Evolutionary conservation across 2,329 filamentous ascomycete species (phyloP).

Genomic region (Venturia asperata): DNA sequence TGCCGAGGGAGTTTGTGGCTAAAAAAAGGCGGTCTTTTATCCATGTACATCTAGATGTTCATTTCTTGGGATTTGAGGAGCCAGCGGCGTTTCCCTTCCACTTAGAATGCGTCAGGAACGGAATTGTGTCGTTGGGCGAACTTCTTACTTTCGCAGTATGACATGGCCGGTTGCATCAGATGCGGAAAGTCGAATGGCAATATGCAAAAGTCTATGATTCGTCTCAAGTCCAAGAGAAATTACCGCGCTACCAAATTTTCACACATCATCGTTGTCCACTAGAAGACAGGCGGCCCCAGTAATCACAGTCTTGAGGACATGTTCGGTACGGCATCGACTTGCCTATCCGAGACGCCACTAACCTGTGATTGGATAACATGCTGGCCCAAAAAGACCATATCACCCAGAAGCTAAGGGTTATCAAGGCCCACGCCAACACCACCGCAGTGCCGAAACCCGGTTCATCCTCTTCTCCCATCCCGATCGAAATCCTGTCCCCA

Average conservation of each 20-base stretch:
- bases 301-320: not conserved
- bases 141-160: too few relatives aligned
- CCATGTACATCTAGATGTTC: not conserved
- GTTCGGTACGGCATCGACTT: not conserved
- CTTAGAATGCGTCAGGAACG: too few relatives aligned
- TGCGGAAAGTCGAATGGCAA: too few relatives aligned
- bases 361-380: not conserved
- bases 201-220: too few relatives aligned
- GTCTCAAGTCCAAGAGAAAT: too few relatives aligned
- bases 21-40: not conserved
- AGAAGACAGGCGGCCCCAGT: not conserved
- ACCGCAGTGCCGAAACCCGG: not conserved
- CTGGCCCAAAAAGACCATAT: not conserved
- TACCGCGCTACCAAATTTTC: too few relatives aligned
- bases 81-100: not conserved
- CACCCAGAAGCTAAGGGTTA: not conserved
- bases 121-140: too few relatives aligned
- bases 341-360: not conserved
- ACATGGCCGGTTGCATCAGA: too few relatives aligned
- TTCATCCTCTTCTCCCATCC: not conserved
- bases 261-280: not conserved
- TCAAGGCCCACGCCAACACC: not conserved
- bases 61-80: not conserved
- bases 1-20: not conserved
- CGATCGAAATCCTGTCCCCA: too few relatives aligned